phyloP scores from a whole-genome alignment of 495 filamentous ascomycete genomes.

The Penicillium samsonianum region DNA sequence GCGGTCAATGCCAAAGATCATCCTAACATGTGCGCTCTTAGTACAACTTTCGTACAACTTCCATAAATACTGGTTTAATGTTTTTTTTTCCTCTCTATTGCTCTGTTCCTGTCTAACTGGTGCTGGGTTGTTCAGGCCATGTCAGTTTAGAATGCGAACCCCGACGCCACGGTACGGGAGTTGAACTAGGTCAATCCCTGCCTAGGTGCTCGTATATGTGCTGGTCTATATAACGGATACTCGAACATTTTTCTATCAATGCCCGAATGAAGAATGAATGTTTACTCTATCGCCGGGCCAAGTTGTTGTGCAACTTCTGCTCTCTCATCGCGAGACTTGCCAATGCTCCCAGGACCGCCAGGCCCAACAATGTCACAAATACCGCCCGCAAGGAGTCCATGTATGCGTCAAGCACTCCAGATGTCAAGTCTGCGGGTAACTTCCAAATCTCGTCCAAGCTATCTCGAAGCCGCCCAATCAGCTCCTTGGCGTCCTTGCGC shows the following conservation, averaged over 20 bases:
- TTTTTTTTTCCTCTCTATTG: not conserved
- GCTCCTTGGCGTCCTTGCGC: conserved; percentile 61
- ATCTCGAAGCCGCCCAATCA: conserved; percentile 70
- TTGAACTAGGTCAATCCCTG: not conserved
- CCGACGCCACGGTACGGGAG: not conserved
- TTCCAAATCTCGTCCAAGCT: conserved; percentile 71
- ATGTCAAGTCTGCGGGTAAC: conserved; percentile 69
- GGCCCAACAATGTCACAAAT: conserved; percentile 66
- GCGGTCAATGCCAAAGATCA: conserved; percentile 1
- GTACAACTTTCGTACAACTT: not conserved
- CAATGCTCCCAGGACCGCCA: conserved; percentile 60
- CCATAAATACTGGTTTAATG: not conserved
- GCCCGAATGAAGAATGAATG: not conserved
- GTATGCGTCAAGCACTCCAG: conserved; percentile 69
- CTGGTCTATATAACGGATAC: no score
- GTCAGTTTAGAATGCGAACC: not conserved
- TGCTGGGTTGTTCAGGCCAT: not conserved
- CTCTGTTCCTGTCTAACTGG: not conserved
- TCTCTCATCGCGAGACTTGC: conserved; percentile 72
- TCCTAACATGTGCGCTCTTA: not conserved
- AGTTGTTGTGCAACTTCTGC: conserved; percentile 71
- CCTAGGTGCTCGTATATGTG: no score
- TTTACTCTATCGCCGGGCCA: conserved; percentile 52
- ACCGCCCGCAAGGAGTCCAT: conserved; percentile 76
- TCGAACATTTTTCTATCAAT: not conserved